Evolutionary conservation across 495 filamentous ascomycete genomes (phyloP).

Genomic region (Penicillium cosmopolitanum): DNA sequence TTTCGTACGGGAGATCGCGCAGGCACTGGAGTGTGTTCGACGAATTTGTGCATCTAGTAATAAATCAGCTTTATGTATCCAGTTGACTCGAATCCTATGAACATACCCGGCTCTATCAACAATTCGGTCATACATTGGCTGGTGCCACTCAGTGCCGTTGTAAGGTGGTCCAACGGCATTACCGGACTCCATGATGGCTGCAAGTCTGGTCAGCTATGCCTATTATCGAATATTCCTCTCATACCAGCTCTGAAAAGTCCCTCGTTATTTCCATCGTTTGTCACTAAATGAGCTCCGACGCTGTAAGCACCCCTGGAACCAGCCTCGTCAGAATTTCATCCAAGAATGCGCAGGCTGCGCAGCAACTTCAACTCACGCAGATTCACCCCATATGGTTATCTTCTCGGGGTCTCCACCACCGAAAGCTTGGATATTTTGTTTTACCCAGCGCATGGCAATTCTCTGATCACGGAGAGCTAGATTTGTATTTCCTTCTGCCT

Average conservation of each 20-base stretch:
- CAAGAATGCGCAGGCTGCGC: not conserved
- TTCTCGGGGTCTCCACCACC: slow-evolving; percentile 59
- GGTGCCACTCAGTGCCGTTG: slow-evolving; percentile 46
- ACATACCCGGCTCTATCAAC: slow-evolving; percentile 36
- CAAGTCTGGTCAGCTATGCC: not conserved
- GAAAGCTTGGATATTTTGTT: slow-evolving; percentile 54
- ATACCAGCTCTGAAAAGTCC: slow-evolving; percentile 42
- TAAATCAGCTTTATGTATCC: not conserved
- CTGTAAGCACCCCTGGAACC: slow-evolving; percentile 39
- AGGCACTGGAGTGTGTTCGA: slow-evolving; percentile 66
- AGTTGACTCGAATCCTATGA: not conserved
- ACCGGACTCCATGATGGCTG: slow-evolving; percentile 73
- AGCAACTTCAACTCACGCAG: slow-evolving; percentile 45
- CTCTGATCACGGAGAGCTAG: slow-evolving; percentile 55
- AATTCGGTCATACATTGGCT: slow-evolving; percentile 45
- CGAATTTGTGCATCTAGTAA: slow-evolving; percentile 58
- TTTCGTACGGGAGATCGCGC: slow-evolving; percentile 57
- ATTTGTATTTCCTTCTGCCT: slow-evolving; percentile 52
- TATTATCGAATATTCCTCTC: not conserved
- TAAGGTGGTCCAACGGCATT: slow-evolving; percentile 43
- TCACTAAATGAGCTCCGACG: slow-evolving; percentile 41
- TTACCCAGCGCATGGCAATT: slow-evolving; percentile 53
- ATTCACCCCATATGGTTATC: slow-evolving; percentile 75
- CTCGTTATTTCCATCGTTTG: slow-evolving; percentile 39
- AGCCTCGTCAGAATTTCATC: not conserved